Conservation (phyloP, 176 grass and related monocot genomes). For the Cenchrus purpureus region DNA sequence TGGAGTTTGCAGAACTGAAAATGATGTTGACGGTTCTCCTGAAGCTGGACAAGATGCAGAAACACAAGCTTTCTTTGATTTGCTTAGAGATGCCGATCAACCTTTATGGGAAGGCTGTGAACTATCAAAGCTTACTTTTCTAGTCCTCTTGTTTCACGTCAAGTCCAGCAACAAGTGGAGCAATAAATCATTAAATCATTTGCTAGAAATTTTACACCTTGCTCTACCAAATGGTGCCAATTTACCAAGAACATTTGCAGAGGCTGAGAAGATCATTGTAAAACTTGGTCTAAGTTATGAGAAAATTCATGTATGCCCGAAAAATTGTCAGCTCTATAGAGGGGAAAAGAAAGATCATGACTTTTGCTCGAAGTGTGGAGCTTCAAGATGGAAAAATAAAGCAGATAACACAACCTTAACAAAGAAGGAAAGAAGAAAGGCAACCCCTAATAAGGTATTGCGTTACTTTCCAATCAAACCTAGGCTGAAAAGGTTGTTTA, state of each 20-base stretch:
- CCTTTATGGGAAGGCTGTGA: constrained; percentile 7
- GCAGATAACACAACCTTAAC: background rate
- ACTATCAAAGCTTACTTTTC: constrained; percentile 17
- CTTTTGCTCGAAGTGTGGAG: background rate
- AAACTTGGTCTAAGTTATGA: constrained; percentile 7
- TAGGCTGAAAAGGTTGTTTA: constrained; percentile 1
- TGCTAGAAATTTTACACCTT: background rate
- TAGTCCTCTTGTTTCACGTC: constrained; percentile 2
- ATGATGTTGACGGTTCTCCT: background rate
- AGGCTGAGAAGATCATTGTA: background rate
- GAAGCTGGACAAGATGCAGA: background rate
- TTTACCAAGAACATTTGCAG: background rate
- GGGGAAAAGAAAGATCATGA: background rate
- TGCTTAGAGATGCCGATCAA: background rate
- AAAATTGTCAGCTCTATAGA: background rate
- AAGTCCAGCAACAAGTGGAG: constrained; percentile 25
- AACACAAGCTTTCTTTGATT: constrained; percentile 3
- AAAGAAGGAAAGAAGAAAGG: constrained; percentile 26
- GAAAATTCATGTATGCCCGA: constrained; percentile 19
- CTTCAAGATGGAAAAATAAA: constrained; percentile 25
- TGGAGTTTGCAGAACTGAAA: background rate
- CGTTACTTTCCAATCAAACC: background rate
- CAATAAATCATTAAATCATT: constrained; percentile 24
- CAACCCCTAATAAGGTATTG: too few species aligned
- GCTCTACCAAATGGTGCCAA: background rate